A percentile compares a stretch with the other conserved stretches of the same genome.
Evolutionary conservation across 192 early-diverging fungal species (phyloP).

Genomic region (Haplosporangium gracile): DNA sequence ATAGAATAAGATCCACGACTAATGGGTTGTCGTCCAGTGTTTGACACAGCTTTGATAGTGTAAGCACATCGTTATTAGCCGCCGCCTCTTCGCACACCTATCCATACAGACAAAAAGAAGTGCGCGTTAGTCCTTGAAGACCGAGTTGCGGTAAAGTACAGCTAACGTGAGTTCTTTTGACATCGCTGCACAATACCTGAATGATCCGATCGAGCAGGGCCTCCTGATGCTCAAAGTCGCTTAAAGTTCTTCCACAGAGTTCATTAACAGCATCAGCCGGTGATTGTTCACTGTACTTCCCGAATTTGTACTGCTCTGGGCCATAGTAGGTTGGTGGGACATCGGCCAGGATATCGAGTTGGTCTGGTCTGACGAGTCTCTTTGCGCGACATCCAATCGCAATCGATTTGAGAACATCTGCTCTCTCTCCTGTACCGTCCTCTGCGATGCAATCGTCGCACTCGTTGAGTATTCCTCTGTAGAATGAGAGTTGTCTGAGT

Average conservation of each 20-base stretch:
- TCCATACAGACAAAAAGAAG: neutral
- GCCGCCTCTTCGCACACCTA: constrained; percentile 45
- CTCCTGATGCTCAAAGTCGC: constrained; percentile 46
- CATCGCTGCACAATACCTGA: constrained; percentile 10
- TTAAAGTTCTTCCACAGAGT: constrained; percentile 38
- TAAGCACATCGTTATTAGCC: constrained; percentile 28
- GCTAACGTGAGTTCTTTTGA: neutral
- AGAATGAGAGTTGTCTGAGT: constrained; percentile 40
- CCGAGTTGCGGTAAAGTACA: too few relatives aligned
- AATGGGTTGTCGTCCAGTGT: constrained; percentile 51
- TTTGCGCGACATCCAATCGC: constrained; percentile 20
- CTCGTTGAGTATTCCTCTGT: constrained; percentile 41
- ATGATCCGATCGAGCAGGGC: constrained; percentile 41
- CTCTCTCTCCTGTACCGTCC: constrained; percentile 1
- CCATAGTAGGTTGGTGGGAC: neutral
- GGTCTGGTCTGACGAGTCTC: constrained; percentile 26
- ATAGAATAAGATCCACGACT: constrained; percentile 33
- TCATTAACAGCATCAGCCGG: constrained; percentile 29
- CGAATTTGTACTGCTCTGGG: constrained; percentile 17
- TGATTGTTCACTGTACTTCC: neutral
- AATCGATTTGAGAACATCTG: constrained; percentile 20
- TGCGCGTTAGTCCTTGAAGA: neutral
- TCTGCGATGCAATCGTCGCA: constrained; percentile 42
- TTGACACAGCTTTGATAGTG: constrained; percentile 45
- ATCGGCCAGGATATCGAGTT: constrained; percentile 28